Evolutionary conservation across 2,329 filamentous ascomycete species (phyloP), one percentile per base, ranked within the genome.

Genomic region (Aspergillus sp.): DNA sequence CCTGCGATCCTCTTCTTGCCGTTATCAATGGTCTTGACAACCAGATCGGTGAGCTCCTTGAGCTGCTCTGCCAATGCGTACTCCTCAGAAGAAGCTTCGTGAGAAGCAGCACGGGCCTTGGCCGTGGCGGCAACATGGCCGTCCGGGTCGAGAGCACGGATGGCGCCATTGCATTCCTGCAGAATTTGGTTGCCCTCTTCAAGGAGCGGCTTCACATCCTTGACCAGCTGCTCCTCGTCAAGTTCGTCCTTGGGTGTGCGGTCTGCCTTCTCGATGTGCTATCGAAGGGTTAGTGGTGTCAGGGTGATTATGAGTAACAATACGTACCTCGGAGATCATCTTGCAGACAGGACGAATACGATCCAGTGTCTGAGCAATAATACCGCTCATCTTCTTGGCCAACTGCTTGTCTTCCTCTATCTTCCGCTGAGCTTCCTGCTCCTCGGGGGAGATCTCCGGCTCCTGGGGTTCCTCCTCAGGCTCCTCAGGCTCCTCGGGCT

Each of bases 91-190:
- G 88, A 88, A 2, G 90, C 91, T 72, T 95, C 90, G 63, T 86
- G 87, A 3, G 88, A 85, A 38, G 88, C 86, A 25, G 90, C 82
- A 77, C 90, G 91, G 68, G 90, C 87, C 83, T 96, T 96, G 50
- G 93, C 92, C 62, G 93, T 90, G 38, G 89, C 86, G 50, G 91
- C 86, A 74, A 96, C 96, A 64, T 88, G 87, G 36, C 93, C 92
- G 71, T 96, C 92, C 0, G 93, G 92, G 70, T 97, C 93, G 54
- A 96, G 86, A 6, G 90, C 92, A 36, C 92, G 91, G 69, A 96
- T 91, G 7, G 89, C 83, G 55, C 92, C 92, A 72, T 96, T 95
- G 76, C 90, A 89, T 77, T 96, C 93, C 68, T 89, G 88, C 13
- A 97, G 83, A 71, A 96, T 92, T 66, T 87, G 88, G 57, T 87